phyloP scores from a whole-genome alignment of 805 yeast species.

The Spathaspora passalidarum region DNA sequence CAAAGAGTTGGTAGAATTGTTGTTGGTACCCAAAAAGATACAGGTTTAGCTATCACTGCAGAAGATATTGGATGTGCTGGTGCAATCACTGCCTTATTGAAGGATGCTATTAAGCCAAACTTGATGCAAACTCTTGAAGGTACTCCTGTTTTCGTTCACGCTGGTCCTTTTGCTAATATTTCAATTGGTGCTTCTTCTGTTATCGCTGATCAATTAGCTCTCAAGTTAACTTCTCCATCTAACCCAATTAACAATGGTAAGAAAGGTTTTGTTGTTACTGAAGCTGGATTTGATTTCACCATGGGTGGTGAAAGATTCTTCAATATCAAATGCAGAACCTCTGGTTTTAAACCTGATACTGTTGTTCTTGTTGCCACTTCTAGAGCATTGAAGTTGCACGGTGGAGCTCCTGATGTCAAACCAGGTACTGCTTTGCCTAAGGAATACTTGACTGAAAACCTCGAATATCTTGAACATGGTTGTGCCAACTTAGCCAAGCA shows the following conservation, averaged over 20 bases:
- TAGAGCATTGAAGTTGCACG: constrained; percentile 94
- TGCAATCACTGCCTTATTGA: constrained; percentile 89
- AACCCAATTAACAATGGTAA: constrained; percentile 42
- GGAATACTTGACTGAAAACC: constrained; percentile 78
- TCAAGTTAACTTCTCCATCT: constrained; percentile 68
- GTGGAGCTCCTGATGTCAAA: constrained; percentile 95
- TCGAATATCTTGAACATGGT: constrained; percentile 73
- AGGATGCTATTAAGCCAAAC: constrained; percentile 95
- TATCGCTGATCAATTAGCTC: constrained; percentile 87
- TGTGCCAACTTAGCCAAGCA: constrained; percentile 89
- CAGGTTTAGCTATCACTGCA: constrained; percentile 83
- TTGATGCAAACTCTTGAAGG: constrained; percentile 97
- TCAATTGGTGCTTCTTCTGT: constrained; percentile 96
- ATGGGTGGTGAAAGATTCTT: constrained; percentile 99
- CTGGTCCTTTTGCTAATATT: constrained; percentile 97
- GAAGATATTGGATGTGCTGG: constrained; percentile 96
- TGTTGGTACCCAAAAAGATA: constrained; percentile 67
- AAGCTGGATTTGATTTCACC: constrained; percentile 97
- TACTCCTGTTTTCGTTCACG: constrained; percentile 95
- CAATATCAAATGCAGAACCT: constrained; percentile 91
- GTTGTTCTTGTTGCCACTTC: constrained; percentile 95
- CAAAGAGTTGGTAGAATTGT: constrained; percentile 85
- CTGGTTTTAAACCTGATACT: constrained; percentile 83
- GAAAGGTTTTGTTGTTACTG: constrained; percentile 89
- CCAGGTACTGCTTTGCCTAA: constrained; percentile 87